These are phyloP conservation scores for Mycena metata DNA, from an alignment of 768 basidiomycete species.

Conservation along the genomic window DNA sequence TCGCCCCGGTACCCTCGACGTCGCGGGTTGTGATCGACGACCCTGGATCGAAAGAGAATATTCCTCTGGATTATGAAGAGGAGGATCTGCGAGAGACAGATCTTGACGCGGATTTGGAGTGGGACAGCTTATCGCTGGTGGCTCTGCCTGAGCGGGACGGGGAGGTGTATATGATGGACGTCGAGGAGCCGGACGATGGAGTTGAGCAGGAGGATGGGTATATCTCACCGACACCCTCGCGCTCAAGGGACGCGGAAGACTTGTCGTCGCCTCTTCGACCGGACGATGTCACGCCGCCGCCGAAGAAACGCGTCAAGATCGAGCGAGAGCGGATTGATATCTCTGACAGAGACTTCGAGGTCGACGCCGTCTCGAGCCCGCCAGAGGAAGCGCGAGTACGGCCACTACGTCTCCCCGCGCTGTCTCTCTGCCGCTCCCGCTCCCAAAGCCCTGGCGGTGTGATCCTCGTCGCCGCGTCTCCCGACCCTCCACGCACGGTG, in stretches of 20 bases:
- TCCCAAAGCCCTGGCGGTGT: constrained; percentile 9
- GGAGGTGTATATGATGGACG: constrained; percentile 52
- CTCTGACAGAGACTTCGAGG: constrained; percentile 61
- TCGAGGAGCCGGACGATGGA: constrained; percentile 58
- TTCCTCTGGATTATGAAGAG: constrained; percentile 25
- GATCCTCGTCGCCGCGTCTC: constrained; percentile 27
- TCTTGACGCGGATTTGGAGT: constrained; percentile 35
- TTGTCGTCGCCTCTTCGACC: constrained; percentile 73
- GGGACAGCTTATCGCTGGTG: constrained; percentile 44
- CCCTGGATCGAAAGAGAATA: constrained; percentile 38
- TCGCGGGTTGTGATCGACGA: constrained; percentile 23
- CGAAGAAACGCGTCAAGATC: constrained; percentile 35
- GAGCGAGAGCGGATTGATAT: constrained; percentile 34
- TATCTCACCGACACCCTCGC: constrained; percentile 76
- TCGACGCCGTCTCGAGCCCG: constrained; percentile 68
- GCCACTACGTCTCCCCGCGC: constrained; percentile 28
- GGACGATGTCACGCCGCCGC: constrained; percentile 23
- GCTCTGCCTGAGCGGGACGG: constrained; percentile 52
- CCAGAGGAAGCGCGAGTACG: constrained; percentile 17
- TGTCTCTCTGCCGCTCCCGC: constrained; percentile 30
- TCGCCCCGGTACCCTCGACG: constrained; percentile 13
- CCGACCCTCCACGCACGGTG: constrained; percentile 23
- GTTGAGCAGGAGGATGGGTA: constrained; percentile 88
- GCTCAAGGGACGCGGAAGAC: constrained; percentile 70
- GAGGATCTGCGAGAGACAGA: constrained; percentile 28